Percentiles rank a stretch among this genome's conserved stretches.
Evolutionary conservation across 345 rosid genomes (phyloP).

Genomic region (Noccaea caerulescens): DNA sequence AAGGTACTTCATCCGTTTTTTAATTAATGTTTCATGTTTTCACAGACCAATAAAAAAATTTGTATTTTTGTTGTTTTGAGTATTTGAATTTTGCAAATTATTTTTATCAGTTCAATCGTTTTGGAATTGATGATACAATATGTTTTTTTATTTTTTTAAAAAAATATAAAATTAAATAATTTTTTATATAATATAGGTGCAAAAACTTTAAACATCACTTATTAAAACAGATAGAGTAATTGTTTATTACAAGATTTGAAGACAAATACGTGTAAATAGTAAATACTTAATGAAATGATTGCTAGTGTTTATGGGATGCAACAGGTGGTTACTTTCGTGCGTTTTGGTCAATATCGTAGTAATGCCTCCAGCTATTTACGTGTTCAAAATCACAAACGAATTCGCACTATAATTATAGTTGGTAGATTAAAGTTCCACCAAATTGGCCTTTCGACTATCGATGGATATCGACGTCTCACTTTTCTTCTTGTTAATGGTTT

Average conservation of each 20-base stretch:
- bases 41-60: no score
- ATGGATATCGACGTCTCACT: conserved; percentile 24
- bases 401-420: conserved; percentile 26
- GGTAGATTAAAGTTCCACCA: conserved; percentile 31
- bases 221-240: no score
- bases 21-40: no score
- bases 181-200: no score
- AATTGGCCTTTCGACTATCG: conserved; percentile 16
- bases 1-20: no score
- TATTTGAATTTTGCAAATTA: no score
- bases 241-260: neutral
- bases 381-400: conserved; percentile 20
- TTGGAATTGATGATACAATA: no score
- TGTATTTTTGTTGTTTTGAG: no score
- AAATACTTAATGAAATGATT: conserved; percentile 7
- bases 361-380: conserved; percentile 30
- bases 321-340: conserved; percentile 9
- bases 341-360: conserved; percentile 5
- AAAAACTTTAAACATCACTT: no score
- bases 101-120: no score
- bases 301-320: neutral
- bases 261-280: neutral
- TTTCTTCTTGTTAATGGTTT: conserved; percentile 6
- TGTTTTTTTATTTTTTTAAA: no score
- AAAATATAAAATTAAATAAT: no score